These are phyloP conservation scores for Tetrahymena thermophila DNA, from an alignment of 73 alveolate genomes.

Conservation along the genomic window DNA sequence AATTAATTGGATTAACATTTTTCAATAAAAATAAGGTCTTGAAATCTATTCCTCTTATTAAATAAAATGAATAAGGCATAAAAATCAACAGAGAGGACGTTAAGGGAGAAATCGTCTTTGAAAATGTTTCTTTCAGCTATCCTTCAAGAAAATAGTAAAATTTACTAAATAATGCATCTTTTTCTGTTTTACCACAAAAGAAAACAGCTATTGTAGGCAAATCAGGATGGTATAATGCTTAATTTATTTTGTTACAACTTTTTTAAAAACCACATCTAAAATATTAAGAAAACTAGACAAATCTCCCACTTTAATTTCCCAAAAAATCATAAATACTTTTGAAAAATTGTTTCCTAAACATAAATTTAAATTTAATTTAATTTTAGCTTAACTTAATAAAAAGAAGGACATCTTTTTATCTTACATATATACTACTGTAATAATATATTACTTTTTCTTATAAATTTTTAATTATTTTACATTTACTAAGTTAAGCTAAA, in stretches of 20 bases:
- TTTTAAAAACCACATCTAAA: constrained; percentile 53
- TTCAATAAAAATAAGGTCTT: constrained; percentile 65
- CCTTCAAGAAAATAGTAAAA: constrained; percentile 66
- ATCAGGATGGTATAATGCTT: constrained; percentile 84
- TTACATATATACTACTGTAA: too few species aligned
- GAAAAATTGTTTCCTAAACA: too few species aligned
- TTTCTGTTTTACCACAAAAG: constrained; percentile 54
- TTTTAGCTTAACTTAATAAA: too few species aligned
- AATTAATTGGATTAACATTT: constrained; percentile 69
- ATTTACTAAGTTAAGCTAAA: too few species aligned
- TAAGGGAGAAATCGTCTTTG: constrained; percentile 69
- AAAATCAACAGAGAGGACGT: constrained; percentile 66
- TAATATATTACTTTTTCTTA: too few species aligned
- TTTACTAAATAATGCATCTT: constrained; percentile 47
- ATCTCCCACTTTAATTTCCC: constrained; percentile 52
- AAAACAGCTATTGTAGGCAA: constrained; percentile 80
- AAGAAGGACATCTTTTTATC: too few species aligned
- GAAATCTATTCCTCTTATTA: constrained; percentile 9
- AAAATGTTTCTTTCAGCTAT: constrained; percentile 71
- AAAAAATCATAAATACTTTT: too few species aligned
- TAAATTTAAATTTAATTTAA: too few species aligned
- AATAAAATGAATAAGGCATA: constrained; percentile 27
- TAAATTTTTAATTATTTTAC: too few species aligned
- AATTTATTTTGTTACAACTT: constrained; percentile 55
- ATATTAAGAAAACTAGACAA: constrained; percentile 51